These are phyloP conservation scores for Coffea eugenioides DNA, from an alignment of 257 asterid genomes.

Conservation along the genomic window DNA sequence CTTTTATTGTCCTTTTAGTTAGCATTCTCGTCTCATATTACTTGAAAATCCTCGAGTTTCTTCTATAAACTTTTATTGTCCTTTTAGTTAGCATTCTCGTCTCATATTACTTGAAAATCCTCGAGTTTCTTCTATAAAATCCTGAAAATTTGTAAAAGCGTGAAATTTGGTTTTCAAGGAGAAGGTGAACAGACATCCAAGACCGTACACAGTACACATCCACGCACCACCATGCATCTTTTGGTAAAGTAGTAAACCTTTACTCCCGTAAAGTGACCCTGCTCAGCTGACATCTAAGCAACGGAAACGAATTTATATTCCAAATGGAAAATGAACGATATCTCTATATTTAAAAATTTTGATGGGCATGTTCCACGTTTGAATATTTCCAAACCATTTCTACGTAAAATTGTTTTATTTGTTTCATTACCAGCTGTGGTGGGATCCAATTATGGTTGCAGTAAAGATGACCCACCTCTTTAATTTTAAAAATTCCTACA, in stretches of 20 bases:
- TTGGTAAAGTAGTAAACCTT: too few relatives aligned
- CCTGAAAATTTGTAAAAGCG: not conserved
- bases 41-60: not conserved
- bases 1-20: not conserved
- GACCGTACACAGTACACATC: too few relatives aligned
- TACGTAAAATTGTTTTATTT: not conserved
- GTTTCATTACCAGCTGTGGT: not conserved
- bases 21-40: not conserved
- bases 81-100: not conserved
- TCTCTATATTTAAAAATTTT: not conserved
- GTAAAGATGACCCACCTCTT: not conserved
- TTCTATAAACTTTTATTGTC: not conserved
- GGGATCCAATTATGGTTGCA: not conserved
- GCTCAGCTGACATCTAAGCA: not conserved
- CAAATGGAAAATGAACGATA: not conserved
- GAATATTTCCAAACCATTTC: not conserved
- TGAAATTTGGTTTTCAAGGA: not conserved
- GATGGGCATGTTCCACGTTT: not conserved
- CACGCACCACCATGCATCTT: too few relatives aligned
- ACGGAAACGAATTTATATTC: not conserved
- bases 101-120: not conserved
- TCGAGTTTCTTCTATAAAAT: not conserved
- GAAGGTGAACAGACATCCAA: not conserved
- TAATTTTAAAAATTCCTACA: too few relatives aligned
- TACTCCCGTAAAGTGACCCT: not conserved